Conservation (phyloP, 345 rosid species). For the Eucalyptus lansdowneana region DNA sequence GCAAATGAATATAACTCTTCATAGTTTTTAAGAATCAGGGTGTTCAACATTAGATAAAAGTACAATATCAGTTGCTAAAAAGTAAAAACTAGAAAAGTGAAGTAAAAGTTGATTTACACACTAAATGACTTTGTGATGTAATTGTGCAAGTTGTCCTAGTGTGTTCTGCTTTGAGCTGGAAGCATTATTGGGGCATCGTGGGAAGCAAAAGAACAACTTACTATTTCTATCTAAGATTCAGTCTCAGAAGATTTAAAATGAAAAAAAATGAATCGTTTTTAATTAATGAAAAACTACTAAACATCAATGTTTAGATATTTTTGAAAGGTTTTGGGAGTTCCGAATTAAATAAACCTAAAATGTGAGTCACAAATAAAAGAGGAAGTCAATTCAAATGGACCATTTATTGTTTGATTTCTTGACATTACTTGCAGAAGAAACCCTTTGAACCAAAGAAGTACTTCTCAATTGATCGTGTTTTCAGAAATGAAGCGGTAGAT, state of each 20-base stretch:
- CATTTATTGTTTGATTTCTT: not conserved
- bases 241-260: not conserved
- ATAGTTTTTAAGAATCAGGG: not conserved
- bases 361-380: not conserved
- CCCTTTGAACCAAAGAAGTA: slow-evolving; percentile 74
- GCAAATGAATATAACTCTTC: not conserved
- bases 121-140: not conserved
- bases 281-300: not conserved
- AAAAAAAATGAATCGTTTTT: not conserved
- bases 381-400: not conserved
- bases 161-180: not conserved
- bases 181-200: not conserved
- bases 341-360: not conserved
- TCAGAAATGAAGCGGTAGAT: slow-evolving; percentile 97
- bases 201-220: not conserved
- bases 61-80: not conserved
- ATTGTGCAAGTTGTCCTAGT: not conserved
- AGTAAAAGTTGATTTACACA: not conserved
- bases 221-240: not conserved
- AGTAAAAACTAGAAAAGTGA: not conserved
- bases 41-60: not conserved
- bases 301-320: not conserved
- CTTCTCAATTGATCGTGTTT: slow-evolving; percentile 94
- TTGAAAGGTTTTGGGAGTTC: not conserved
- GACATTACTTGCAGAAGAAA: slow-evolving; percentile 8